A percentile compares a stretch with the other conserved stretches of the same genome.
Conservation (phyloP, 1,284 basidiomycete species). For the Cystobasidiaceae sp. region DNA sequence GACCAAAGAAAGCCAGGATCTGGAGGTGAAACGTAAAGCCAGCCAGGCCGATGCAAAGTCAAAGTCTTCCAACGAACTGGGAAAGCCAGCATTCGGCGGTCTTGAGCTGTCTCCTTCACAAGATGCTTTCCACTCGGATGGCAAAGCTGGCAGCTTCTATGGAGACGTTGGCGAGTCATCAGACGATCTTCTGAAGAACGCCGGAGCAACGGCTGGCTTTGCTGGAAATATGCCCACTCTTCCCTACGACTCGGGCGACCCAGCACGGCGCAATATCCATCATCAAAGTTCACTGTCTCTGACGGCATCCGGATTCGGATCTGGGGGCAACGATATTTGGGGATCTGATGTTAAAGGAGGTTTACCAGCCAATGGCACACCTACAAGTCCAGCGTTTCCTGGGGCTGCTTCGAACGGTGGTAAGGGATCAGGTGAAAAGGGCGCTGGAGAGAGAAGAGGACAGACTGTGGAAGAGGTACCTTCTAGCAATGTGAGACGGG, state of each 20-base stretch:
- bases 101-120: not conserved
- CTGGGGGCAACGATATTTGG: constrained; percentile 36
- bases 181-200: constrained; percentile 28
- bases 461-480: constrained; percentile 71
- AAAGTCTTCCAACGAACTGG: not conserved
- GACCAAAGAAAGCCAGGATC: not conserved
- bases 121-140: constrained; percentile 11
- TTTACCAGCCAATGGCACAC: constrained; percentile 4
- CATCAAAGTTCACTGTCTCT: constrained; percentile 17
- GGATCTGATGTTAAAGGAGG: constrained; percentile 33
- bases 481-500: constrained; percentile 60
- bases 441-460: constrained; percentile 5
- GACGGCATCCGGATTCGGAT: no score
- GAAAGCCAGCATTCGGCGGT: not conserved
- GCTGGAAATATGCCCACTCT: constrained; percentile 4
- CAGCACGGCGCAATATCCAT: not conserved
- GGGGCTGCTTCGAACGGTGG: not conserved
- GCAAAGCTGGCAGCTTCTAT: constrained; percentile 14
- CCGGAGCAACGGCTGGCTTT: constrained; percentile 39
- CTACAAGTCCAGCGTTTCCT: not conserved
- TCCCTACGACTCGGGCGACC: constrained; percentile 7
- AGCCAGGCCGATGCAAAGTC: constrained; percentile 15
- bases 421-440: not conserved
- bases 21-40: not conserved
- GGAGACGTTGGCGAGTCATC: constrained; percentile 27